Evolutionary conservation across 2,329 filamentous ascomycete genomes (phyloP), one percentile per base, ranked within the genome.

Genomic region (Cladosporium austrohemisphaericum): DNA sequence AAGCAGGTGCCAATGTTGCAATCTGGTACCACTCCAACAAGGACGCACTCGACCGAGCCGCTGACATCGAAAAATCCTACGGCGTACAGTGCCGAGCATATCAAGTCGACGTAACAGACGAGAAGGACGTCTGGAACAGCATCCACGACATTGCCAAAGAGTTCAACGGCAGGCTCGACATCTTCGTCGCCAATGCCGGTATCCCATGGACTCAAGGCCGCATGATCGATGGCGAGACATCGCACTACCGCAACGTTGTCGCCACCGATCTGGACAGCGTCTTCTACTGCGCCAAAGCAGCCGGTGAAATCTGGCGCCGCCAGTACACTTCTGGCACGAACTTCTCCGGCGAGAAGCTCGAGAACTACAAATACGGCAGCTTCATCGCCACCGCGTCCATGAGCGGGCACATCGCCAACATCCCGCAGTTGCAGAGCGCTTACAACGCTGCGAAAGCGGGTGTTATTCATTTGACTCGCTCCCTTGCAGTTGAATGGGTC

Each of bases 181-280:
- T 89, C 57, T 89, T 92, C 60, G 80, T 91, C 36, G 86, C 87
- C 58, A 92, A 93, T 64, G 83, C 84, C 11, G 86, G 86, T 44
- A 83, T 90, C 46, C 77, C 83, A 0, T 91, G 85, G 85, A 83
- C 78, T 2, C 75, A 87, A 52, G 84, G 84, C 0, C 65, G 81
- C 7, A 81, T 85, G 63, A 73, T 88, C 28, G 82, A 87, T 53
- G 84, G 82, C 19, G 71, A 79, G 4, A 63, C 83, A 14, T 76
- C 81, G 14, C 78, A 81, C 59, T 87, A 86, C 70, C 76, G 76
- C 41, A 78, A 81, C 53, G 84, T 92, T 31, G 75, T 89, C 57
- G 71, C 75, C 38, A 84, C 85, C 41, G 86, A 93, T 66, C 69
- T 92, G 11, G 85, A 88, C 65, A 84, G 85, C 43, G 85, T 85